Evolutionary conservation across 2,329 filamentous ascomycete genomes (phyloP), one percentile per base, ranked within the genome.

Genomic region (Hymenoscyphus infarciens): DNA sequence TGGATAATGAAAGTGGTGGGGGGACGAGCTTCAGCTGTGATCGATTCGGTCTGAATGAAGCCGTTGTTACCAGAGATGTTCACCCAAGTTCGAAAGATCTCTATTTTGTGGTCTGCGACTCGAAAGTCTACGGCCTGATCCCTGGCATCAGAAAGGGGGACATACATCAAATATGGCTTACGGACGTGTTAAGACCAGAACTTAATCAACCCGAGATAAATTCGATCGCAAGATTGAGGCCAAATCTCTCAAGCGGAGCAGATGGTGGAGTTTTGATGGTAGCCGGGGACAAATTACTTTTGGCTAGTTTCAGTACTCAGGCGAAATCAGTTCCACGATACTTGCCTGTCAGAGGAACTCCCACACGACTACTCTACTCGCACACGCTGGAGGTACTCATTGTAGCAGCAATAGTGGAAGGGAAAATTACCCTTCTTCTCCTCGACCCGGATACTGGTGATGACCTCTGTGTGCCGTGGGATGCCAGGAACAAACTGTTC

Each of bases 401-500:
- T 45, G 82, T 84, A n/a, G 83, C 80, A 0, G 76, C 83, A 19
- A 74, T 76, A 10, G 69, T 76, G 10, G 74, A 77, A 3, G 74
- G 78, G 4, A 74, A 74, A 31, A 77, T 83, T 8, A 82, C 80
- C 1, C 71, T 88, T 29, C 75, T 79, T 27, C 87, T 88, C 61
- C 72, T 88, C 33, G 82, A 87, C 62, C 78, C 81, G 0, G 78
- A 81, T 7, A 83, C 81, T 0, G 86, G 85, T 1, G 69, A 74
- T 5, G 77, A 83, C 61, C 70, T 87, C 1, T 84, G 83, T 0
- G 67, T 71, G 13, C 77, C 84, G 0, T 70, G 73, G 1, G 77
- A 81, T 61, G 63, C 67, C 49, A 80, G 76, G 49, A 74, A 76
- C 2, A 77, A 75, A 16, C 74, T 76, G 3, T 71, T 75, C 71